These are phyloP conservation scores for Kluyveromyces siamensis DNA, from an alignment of 805 yeast species.

Conservation along the genomic window DNA sequence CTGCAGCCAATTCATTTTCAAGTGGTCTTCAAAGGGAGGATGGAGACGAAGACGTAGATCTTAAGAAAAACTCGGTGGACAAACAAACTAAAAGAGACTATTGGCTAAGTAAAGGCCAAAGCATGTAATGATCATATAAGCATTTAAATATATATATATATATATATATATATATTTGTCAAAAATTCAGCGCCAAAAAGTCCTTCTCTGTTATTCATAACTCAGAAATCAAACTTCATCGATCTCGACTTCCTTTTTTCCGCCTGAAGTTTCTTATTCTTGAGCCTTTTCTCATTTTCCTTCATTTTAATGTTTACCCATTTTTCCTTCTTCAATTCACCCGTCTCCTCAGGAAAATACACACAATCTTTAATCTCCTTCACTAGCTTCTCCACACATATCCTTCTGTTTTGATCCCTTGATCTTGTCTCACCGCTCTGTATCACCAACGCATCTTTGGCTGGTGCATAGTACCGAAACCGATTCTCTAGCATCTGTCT, in stretches of 20 bases:
- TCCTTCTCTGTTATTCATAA: neutral
- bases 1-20: neutral
- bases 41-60: slow-evolving; percentile 7
- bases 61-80: slow-evolving; percentile 18
- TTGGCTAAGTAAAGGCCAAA: slow-evolving; percentile 28
- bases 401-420: slow-evolving; percentile 45
- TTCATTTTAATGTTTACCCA: slow-evolving; percentile 37
- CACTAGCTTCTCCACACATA: slow-evolving; percentile 53
- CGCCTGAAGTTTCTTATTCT: slow-evolving; percentile 30
- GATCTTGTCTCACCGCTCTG: slow-evolving; percentile 54
- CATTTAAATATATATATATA: neutral
- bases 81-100: slow-evolving; percentile 27
- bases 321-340: slow-evolving; percentile 35
- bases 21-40: too few species aligned
- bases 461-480: slow-evolving; percentile 47
- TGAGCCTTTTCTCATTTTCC: slow-evolving; percentile 30
- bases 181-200: too few species aligned
- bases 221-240: neutral
- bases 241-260: slow-evolving; percentile 32
- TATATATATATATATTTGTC: too few species aligned
- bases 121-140: slow-evolving; percentile 5
- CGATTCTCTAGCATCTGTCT: slow-evolving; percentile 31
- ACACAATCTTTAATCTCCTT: slow-evolving; percentile 40
- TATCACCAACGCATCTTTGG: slow-evolving; percentile 44
- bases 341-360: slow-evolving; percentile 39